phyloP scores from a whole-genome alignment of 2,329 filamentous ascomycete genomes.

The Macrophomina phaseolina region DNA sequence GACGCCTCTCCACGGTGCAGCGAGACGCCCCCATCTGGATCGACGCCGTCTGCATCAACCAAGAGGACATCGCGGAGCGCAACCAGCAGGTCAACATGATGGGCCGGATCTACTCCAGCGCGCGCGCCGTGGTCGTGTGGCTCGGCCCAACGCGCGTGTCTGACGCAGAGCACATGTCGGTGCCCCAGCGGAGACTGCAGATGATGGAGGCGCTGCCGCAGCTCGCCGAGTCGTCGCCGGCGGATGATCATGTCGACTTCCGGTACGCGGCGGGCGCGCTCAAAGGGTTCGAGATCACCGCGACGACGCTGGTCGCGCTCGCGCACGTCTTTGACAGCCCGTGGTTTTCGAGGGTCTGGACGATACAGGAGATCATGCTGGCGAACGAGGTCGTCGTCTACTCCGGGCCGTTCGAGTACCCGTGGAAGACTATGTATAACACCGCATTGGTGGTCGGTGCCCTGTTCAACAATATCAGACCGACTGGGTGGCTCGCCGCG shows the following conservation, averaged over 20 bases:
- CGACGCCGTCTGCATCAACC: slow-evolving; percentile 39
- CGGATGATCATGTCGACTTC: not conserved
- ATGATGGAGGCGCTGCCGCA: not conserved
- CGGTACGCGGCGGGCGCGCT: not conserved
- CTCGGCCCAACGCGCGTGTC: slow-evolving; percentile 29
- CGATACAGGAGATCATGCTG: not conserved
- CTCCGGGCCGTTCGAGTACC: not conserved
- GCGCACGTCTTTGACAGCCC: not conserved
- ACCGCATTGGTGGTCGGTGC: not conserved
- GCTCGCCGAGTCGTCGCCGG: not conserved
- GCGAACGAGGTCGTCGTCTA: not conserved
- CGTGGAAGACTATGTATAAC: not conserved
- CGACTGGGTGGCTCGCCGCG: not conserved
- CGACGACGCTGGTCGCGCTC: not conserved
- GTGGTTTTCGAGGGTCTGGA: not conserved
- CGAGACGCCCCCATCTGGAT: slow-evolving; percentile 33
- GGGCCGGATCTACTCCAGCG: slow-evolving; percentile 37
- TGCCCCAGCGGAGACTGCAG: not conserved
- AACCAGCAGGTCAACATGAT: slow-evolving; percentile 35
- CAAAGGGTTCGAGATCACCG: not conserved
- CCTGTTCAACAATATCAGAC: not conserved
- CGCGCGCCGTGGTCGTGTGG: slow-evolving; percentile 36
- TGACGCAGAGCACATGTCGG: not conserved
- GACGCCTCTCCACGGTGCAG: slow-evolving; percentile 19
- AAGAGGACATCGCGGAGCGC: slow-evolving; percentile 34